Evolutionary conservation across 176 grass and related monocot species (phyloP), one percentile per base, ranked within the genome.

Genomic region (Carex scoparia): DNA sequence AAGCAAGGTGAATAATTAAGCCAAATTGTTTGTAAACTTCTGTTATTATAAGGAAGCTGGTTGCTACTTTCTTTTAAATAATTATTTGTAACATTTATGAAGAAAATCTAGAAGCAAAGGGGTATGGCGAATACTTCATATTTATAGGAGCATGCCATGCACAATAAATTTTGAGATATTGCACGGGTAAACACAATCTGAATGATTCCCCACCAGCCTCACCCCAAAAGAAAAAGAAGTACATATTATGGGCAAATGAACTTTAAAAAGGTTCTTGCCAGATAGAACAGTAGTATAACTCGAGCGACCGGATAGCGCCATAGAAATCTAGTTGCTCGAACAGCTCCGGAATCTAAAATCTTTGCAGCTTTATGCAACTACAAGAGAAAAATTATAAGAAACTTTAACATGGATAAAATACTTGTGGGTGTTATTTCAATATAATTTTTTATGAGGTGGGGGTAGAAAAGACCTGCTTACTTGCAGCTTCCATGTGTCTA

Each of bases 311-410:
- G 96, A 86, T 99, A 94, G 72, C 87, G 93, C 96, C 93, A 99
- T 67, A 99, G 75, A 95, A 99, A 99, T 92, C 96, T 91, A 82
- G 96, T 99, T 2, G 91, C 93, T 10, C 96, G 90, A 59, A 99
- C 96, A 79, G 93, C 96, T 83, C 96, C 96, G 56, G 91, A 69
- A 84, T 99, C 96, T 94, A 99, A 79, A 86, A 95, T 83, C 88
- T 99, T 99, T 0, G 90, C 96, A 82, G 96, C 96, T 79, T 94
- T 99, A 91, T 99, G 93, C 66, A 99, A 95, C 96, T 99, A 86
- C 64, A 89, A 88, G 32, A 88, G 40, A 85, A 54, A 86, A 84
- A n/a, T 86, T 75, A 31, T 7, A 86, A 67, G 68, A 3, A 87
- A 84, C 61, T 55, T 10, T 14, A 72, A 30, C 55, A 69, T 13